Base-by-base conservation (phyloP, 371 early-diverging fungal species). In the Scutellospora calospora region DNA sequence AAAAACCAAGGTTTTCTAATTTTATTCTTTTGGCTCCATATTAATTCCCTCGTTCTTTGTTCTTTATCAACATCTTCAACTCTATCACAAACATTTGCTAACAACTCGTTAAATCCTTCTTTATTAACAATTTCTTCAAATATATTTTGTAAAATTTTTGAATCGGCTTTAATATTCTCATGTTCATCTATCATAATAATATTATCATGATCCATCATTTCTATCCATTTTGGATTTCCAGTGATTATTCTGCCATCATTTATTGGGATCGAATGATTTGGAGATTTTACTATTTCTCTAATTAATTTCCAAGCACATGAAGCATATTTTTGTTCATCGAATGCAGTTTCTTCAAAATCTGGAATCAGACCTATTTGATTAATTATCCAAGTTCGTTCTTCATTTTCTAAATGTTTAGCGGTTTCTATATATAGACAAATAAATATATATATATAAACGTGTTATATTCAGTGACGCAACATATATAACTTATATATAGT, bases 11-110 rank as follows among this genome's bases (percentile, higher is more conserved):
- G n/a, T n/a, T n/a, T n/a, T n/a, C n/a, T n/a, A n/a, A n/a, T n/a
- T n/a, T 79, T 57, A 79, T 79, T 79, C 45, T 79, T 79, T 31
- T 45, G 25, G 38, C 79, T 79, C 79, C 79, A 79, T 33, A 79
- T 71, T 22, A 79, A 41, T 57, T 79, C 79, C 27, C 79, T 79
- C 5, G 71, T 79, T 31, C 79, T 41, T 41, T 79, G 79, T 31
- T 69, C 79, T 54, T 79, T 69, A 57, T 69, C 79, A n/a, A 79
- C 71, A 33, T 79, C 71, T 69, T 79, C 71, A n/a, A 79, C 59
- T 69, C 79, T 62, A 27, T 71, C 71, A 54, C 66, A 55, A 45
- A 79, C 79, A 69, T 79, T 79, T 2, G 25, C n/a, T 31, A 79
- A 79, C 22, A 35, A 35, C 3, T 79, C 79, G 38, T 79, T 71